Conservation (phyloP, 805 yeast genomes). For the Nakazawaea sp. region DNA sequence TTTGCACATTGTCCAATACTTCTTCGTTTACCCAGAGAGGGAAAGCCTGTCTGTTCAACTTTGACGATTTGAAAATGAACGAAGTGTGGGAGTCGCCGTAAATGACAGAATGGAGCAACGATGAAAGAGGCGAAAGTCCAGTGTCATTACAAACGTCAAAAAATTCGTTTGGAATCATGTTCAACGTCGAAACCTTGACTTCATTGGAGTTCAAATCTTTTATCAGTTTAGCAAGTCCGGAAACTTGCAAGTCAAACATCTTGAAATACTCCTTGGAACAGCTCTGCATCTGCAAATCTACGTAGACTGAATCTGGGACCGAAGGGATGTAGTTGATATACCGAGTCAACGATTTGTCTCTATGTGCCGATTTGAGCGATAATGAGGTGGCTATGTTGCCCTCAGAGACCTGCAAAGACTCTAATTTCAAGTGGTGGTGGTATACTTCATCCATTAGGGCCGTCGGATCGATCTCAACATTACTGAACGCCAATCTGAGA, state of each 20-base stretch:
- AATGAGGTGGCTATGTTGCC: conserved; percentile 1
- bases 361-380: not conserved
- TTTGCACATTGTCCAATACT: not conserved
- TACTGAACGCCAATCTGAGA: conserved; percentile 1
- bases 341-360: not conserved
- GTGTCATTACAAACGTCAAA: not conserved
- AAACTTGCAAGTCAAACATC: conserved; percentile 1
- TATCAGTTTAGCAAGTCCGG: conserved; percentile 1
- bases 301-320: conserved; percentile 2
- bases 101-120: conserved; percentile 3
- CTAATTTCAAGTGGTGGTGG: not conserved
- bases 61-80: conserved; percentile 1
- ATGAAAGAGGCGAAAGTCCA: not conserved
- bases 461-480: conserved; percentile 4
- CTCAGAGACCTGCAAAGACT: not conserved
- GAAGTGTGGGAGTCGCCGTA: not conserved
- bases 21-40: conserved; percentile 5
- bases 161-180: not conserved
- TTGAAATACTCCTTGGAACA: not conserved
- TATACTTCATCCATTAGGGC: conserved; percentile 7
- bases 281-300: not conserved
- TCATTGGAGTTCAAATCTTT: not conserved
- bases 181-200: not conserved
- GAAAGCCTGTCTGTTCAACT: conserved; percentile 1
- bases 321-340: conserved; percentile 3